A percentile compares a stretch with the other conserved stretches of the same genome.
phyloP scores from a whole-genome alignment of 2,329 filamentous ascomycete species.

The Curvularia hawaiiensis region DNA sequence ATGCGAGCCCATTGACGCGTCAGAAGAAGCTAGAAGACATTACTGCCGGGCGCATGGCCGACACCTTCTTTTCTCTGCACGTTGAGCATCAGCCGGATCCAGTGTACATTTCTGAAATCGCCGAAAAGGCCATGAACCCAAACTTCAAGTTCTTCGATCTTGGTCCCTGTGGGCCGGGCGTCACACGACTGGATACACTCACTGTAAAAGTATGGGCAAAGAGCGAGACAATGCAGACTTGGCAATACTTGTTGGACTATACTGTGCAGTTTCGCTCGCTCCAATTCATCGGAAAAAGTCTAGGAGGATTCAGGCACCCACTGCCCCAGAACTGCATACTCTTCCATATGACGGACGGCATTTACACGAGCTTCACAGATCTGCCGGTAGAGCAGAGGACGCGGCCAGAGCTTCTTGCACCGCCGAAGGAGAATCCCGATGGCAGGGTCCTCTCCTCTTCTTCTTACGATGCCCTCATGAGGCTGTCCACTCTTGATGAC shows the following conservation, averaged over 20 bases:
- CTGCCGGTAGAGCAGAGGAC: conserved; percentile 57
- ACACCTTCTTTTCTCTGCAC: conserved; percentile 89
- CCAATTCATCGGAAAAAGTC: conserved; percentile 74
- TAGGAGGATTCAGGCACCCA: conserved; percentile 66
- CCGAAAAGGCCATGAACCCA: conserved; percentile 84
- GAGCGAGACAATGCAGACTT: conserved; percentile 57
- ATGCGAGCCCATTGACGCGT: conserved; percentile 62
- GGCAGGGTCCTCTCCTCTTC: conserved; percentile 66
- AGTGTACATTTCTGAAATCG: conserved; percentile 87
- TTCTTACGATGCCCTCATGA: conserved; percentile 87
- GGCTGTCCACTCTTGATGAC: conserved; percentile 83
- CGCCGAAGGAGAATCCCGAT: conserved; percentile 50
- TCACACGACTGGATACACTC: conserved; percentile 69
- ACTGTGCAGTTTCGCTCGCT: conserved; percentile 72
- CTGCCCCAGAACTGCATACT: conserved; percentile 83
- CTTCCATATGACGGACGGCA: conserved; percentile 83
- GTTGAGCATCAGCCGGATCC: conserved; percentile 68
- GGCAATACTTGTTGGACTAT: conserved; percentile 74
- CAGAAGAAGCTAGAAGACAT: conserved; percentile 79
- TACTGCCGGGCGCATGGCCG: conserved; percentile 73
- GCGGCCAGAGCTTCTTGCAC: conserved; percentile 35
- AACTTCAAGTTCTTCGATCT: conserved; percentile 87
- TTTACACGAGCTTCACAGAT: conserved; percentile 78
- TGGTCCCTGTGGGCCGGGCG: conserved; percentile 62
- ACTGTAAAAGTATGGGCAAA: conserved; percentile 77